These are phyloP conservation scores for Yamagishiella unicocca DNA, from an alignment of 139 green algal genomes.

Conservation along the genomic window DNA sequence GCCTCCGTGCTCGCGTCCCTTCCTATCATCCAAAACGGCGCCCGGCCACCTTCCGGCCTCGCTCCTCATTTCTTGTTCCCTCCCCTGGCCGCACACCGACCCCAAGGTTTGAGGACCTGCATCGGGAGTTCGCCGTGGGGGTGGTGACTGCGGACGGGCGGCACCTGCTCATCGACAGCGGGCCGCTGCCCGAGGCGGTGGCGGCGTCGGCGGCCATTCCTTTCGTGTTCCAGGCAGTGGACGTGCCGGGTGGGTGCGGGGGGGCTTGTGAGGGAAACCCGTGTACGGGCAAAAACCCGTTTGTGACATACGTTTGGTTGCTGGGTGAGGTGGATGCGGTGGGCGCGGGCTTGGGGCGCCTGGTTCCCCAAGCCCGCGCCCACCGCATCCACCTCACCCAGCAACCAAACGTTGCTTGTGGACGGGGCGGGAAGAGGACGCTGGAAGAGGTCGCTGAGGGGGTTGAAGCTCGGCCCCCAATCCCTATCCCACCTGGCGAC, in stretches of 20 bases:
- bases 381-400: neutral
- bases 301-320: no score
- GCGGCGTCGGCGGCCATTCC: conserved; percentile 91
- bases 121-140: conserved; percentile 79
- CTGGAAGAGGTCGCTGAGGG: no score
- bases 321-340: neutral
- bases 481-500: no score
- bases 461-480: no score
- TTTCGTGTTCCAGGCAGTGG: conserved; percentile 82
- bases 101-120: conserved; percentile 89
- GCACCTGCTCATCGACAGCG: conserved; percentile 82
- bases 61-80: no score
- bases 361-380: neutral
- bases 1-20: neutral
- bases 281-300: no score
- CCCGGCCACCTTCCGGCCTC: no score
- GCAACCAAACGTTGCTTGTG: no score
- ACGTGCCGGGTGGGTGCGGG: conserved; percentile 73
- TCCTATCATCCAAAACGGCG: no score
- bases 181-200: conserved; percentile 87
- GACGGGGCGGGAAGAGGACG: no score
- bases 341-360: neutral
- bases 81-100: no score
- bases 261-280: no score
- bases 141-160: conserved; percentile 62